Evolutionary conservation across 1,284 basidiomycete species (phyloP).

Genomic region (Leccinum olivaceoglutinosum): DNA sequence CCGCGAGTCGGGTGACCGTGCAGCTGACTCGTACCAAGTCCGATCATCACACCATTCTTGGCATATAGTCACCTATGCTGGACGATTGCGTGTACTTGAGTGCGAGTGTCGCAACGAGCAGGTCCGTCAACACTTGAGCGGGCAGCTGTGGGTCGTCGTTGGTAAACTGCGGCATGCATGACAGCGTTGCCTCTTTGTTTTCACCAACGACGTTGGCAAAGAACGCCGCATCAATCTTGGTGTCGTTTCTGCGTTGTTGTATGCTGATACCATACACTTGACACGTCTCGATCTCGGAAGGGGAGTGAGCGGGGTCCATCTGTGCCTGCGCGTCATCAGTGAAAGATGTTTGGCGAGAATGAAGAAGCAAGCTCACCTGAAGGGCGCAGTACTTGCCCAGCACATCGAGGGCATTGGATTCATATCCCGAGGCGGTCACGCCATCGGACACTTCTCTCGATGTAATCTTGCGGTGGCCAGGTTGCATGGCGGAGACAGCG

Average conservation of each 20-base stretch:
- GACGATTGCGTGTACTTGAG: slow-evolving; percentile 99
- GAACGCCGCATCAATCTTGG: slow-evolving; percentile 77
- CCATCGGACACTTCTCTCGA: slow-evolving; percentile 98
- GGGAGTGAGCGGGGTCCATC: slow-evolving; percentile 83
- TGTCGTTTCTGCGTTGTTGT: slow-evolving; percentile 90
- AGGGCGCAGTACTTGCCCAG: slow-evolving; percentile 98
- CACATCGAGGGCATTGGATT: slow-evolving; percentile 84
- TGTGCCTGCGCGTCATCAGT: slow-evolving; percentile 27
- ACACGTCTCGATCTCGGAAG: slow-evolving; percentile 80
- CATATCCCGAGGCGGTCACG: slow-evolving; percentile 94
- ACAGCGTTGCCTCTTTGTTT: slow-evolving; percentile 65
- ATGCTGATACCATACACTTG: slow-evolving; percentile 93
- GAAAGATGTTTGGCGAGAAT: background rate
- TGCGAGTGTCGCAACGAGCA: slow-evolving; percentile 92
- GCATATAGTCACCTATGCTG: slow-evolving; percentile 87
- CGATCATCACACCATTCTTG: slow-evolving; percentile 88
- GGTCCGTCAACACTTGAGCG: slow-evolving; percentile 69
- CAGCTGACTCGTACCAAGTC: slow-evolving; percentile 97
- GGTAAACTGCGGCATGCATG: background rate
- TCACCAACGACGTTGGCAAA: slow-evolving; percentile 88
- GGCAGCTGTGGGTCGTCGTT: slow-evolving; percentile 52
- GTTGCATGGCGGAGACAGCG: slow-evolving; percentile 89
- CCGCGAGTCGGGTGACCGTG: slow-evolving; percentile 80
- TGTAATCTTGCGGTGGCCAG: slow-evolving; percentile 94
- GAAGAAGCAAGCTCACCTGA: slow-evolving; percentile 47